Evolutionary conservation across 2,329 filamentous ascomycete species (phyloP), one percentile per base, ranked within the genome.

Genomic region (Colletotrichum viniferum): DNA sequence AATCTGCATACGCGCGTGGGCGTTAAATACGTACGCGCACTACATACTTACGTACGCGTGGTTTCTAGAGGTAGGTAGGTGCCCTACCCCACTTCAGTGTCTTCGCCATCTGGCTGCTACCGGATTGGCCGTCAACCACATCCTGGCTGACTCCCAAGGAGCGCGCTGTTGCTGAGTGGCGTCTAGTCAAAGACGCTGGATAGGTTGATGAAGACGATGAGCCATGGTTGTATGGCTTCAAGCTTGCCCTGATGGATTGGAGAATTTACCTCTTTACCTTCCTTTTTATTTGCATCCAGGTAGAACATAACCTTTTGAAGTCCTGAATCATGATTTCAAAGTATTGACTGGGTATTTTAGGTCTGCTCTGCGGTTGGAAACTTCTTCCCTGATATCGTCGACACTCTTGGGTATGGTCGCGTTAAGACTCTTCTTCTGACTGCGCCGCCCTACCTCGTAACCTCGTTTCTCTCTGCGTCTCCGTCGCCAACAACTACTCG

Each of bases 321-420:
- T 24, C 7, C 28, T 13, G 4, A 24, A 5, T 32, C 60, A 62
- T 58, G 14, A 5, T 16, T 16, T 58, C 10, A 4, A 9, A 6
- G 3, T 9, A 34, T 36, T 36, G 32, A 62, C 28, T 14, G 2
- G 5, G 1, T 52, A 3, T 4, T 4, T 52, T 85, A 18, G 87
- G 85, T 34, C 77, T 90, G 13, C 81, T 90, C 3, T 86, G 86
- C 88, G 2, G 92, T 92, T 78, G 90, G 91, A 48, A 92, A 92
- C 79, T 92, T 92, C 84, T 93, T 93, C 82, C 92, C 92, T 0
- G 90, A 87, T 0, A 92, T 93, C 55, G 89, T 93, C 2, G 86
- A 90, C 63, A 92, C 90, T 0, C 86, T 93, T 0, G 90, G 90
- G 0, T 93, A 90, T 79, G 84, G 85, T 10, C 86, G 82, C n/a